Base-by-base conservation (phyloP, 305 asterid genomes). In the Coffea humblotiana region DNA sequence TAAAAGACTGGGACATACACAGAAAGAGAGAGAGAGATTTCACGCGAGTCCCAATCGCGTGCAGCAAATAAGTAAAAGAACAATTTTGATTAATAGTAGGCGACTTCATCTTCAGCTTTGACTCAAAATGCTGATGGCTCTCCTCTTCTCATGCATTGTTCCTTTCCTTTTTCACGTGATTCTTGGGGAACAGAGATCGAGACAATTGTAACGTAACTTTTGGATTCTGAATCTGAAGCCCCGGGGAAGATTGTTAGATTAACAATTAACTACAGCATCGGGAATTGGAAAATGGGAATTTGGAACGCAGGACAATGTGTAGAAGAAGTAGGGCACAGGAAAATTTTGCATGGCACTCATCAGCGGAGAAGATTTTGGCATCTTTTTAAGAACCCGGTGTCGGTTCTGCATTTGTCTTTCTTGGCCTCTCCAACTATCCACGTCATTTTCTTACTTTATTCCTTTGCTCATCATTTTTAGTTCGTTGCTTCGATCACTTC, bases 161-260 rank as follows among this genome's bases (percentile, higher is more conserved):
- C 49, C 43, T 51, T 60, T 67, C 71, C 71, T 60, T 23, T 51
- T 47, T 76, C 85, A 85, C 86, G 87, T 86, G 88, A 86, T 89
- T 89, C 87, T 81, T 83, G 87, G 82, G 88, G 87, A 78, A 72
- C 95, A 76, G 61, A 73, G 71, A 47, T 77, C 93, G 86, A 88
- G 87, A 82, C 82, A 82, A 82, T 58, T 74, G 83, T 47, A 64
- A 15, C 10, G 72, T 16, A 70, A 71, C 75, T 73, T 73, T 88
- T 75, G 83, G 87, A 79, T 82, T 84, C 84, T 72, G 83, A 86
- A 74, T 84, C 84, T 65, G 83, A 86, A 78, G 47, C 45, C 64
- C 2, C 23, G 75, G 25, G 13, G 60, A 12, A 71, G 37, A 21
- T 29, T 29, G 1, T 29, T 29, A 29, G 29, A 29, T 47, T 6